Evolutionary conservation across 345 rosid species (phyloP).

Genomic region (Turritis glabra): DNA sequence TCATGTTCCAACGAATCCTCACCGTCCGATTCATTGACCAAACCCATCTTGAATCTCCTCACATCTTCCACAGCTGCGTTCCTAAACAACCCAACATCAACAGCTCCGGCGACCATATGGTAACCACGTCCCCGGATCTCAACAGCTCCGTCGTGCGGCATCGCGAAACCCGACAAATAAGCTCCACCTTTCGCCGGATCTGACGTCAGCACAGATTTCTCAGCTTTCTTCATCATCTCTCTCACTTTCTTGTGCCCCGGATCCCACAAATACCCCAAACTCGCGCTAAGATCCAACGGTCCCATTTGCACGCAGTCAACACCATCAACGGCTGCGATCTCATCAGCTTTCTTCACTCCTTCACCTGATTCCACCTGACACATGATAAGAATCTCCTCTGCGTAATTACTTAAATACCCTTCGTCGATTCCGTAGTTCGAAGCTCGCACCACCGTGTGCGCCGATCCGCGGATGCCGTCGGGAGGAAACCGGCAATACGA

Average conservation of each 20-base stretch:
- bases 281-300: slow-evolving; percentile 87
- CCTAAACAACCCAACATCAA: slow-evolving; percentile 73
- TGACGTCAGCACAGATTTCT: slow-evolving; percentile 61
- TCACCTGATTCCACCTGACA: slow-evolving; percentile 88
- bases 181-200: slow-evolving; percentile 53
- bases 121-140: slow-evolving; percentile 65
- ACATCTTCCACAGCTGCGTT: slow-evolving; percentile 77
- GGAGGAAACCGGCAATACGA: slow-evolving; percentile 87
- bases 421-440: slow-evolving; percentile 82
- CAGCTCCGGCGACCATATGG: slow-evolving; percentile 72
- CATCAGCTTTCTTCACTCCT: slow-evolving; percentile 63
- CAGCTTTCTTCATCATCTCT: slow-evolving; percentile 64
- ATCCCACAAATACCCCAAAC: slow-evolving; percentile 89
- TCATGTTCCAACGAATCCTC: slow-evolving; percentile 37
- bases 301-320: slow-evolving; percentile 97
- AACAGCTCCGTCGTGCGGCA: slow-evolving; percentile 67
- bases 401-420: slow-evolving; percentile 70
- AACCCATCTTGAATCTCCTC: slow-evolving; percentile 62
- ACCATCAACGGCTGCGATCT: slow-evolving; percentile 80
- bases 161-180: slow-evolving; percentile 64
- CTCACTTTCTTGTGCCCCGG: slow-evolving; percentile 89
- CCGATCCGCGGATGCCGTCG: slow-evolving; percentile 76
- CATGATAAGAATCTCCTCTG: slow-evolving; percentile 73
- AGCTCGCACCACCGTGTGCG: slow-evolving; percentile 80
- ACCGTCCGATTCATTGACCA: slow-evolving; percentile 38